phyloP scores from a whole-genome alignment of 2,329 filamentous ascomycete genomes.

The Botrytis pseudocinerea region DNA sequence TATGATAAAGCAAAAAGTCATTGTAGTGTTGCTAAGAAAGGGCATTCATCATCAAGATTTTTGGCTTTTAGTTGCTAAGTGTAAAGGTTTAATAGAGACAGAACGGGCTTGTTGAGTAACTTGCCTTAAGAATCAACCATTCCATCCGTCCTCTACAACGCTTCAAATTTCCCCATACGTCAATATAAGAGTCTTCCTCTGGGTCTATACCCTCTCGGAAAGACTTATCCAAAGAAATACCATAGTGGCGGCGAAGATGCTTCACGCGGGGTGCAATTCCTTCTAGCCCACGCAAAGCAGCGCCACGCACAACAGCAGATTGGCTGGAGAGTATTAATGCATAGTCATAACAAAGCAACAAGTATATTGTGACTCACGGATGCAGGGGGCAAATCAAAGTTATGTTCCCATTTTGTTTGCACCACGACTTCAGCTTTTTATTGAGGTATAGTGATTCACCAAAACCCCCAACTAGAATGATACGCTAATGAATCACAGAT shows the following conservation, averaged over 20 bases:
- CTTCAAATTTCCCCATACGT: slow-evolving; percentile 1
- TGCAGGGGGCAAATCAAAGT: slow-evolving; percentile 29
- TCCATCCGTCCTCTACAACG: background rate
- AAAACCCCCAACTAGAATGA: slow-evolving; percentile 32
- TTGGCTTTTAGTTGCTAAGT: too few relatives aligned
- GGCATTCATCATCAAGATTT: too few relatives aligned
- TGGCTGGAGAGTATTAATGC: too few relatives aligned
- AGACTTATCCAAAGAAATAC: background rate
- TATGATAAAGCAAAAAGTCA: too few relatives aligned
- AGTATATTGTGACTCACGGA: slow-evolving; percentile 27
- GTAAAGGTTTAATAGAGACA: too few relatives aligned
- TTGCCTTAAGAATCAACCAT: slow-evolving; percentile 30
- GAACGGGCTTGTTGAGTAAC: background rate
- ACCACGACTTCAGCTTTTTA: slow-evolving; percentile 29
- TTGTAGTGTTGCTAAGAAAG: too few relatives aligned
- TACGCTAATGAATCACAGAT: slow-evolving; percentile 20
- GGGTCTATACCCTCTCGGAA: slow-evolving; percentile 27
- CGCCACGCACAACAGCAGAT: slow-evolving; percentile 31
- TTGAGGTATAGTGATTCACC: slow-evolving; percentile 31
- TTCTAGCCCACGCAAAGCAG: slow-evolving; percentile 29
- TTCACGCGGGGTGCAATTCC: slow-evolving; percentile 25
- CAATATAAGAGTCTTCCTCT: slow-evolving; percentile 9
- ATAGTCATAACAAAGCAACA: background rate
- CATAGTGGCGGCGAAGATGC: slow-evolving; percentile 27
- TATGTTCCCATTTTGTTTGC: slow-evolving; percentile 29